Evolutionary conservation across 148 eudicot species (phyloP).

Genomic region (Vaccinium corymbosum): DNA sequence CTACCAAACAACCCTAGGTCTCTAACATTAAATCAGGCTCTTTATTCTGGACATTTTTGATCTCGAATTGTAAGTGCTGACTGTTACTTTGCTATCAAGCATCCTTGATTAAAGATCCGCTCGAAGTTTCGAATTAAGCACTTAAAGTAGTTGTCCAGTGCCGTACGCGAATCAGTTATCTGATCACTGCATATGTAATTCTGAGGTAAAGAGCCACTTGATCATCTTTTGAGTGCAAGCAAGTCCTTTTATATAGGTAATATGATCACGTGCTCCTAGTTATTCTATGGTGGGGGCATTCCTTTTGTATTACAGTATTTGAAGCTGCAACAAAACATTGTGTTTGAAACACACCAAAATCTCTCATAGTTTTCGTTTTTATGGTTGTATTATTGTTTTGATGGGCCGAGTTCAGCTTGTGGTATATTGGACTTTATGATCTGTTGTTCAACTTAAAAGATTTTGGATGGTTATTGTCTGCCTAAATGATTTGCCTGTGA

Average conservation of each 20-base stretch:
- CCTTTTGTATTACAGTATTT: background rate
- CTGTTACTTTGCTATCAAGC: background rate
- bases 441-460: background rate
- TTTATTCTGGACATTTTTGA: background rate
- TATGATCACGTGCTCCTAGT: background rate
- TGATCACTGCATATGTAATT: background rate
- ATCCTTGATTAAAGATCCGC: background rate
- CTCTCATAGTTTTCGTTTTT: background rate
- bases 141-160: background rate
- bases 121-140: background rate
- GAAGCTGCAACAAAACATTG: background rate
- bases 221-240: background rate
- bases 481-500: background rate
- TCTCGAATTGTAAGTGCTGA: background rate
- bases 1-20: background rate
- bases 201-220: background rate
- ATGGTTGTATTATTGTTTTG: background rate
- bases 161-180: background rate
- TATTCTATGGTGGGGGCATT: background rate
- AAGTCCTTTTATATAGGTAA: background rate
- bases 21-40: background rate
- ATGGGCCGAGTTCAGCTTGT: background rate
- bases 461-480: slow-evolving; percentile 8
- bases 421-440: background rate
- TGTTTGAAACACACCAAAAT: background rate